These are phyloP conservation scores for Puccinia coronata DNA, from an alignment of 1,284 basidiomycete species.

Conservation along the genomic window DNA sequence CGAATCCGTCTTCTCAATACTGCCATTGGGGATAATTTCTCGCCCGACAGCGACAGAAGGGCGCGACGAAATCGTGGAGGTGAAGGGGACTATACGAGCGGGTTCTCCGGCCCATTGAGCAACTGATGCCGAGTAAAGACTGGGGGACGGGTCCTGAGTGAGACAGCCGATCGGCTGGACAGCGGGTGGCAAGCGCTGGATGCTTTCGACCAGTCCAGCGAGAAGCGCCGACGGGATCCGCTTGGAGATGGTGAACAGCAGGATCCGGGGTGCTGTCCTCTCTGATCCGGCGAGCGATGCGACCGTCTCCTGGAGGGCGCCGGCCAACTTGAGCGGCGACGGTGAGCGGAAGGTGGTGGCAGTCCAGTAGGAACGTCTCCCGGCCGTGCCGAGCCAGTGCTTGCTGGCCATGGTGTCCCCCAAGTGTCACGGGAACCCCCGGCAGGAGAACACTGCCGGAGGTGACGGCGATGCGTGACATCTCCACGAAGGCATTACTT, in stretches of 20 bases:
- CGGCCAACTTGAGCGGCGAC: slow-evolving; percentile 11
- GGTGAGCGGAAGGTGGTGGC: slow-evolving; percentile 21
- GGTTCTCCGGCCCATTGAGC: slow-evolving; percentile 25
- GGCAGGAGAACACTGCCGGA: too few species aligned
- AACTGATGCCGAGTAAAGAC: slow-evolving; percentile 31
- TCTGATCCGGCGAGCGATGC: neutral
- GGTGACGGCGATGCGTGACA: too few species aligned
- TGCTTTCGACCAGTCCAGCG: slow-evolving; percentile 2
- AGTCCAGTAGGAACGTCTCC: slow-evolving; percentile 27
- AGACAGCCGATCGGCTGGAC: slow-evolving; percentile 45
- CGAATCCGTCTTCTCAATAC: neutral
- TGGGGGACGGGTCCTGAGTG: slow-evolving; percentile 12
- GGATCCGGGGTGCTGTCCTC: neutral
- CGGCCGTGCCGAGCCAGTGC: neutral
- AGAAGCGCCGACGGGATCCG: slow-evolving; percentile 25
- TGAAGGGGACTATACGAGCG: slow-evolving; percentile 12
- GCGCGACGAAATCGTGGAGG: slow-evolving; percentile 13
- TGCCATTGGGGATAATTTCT: slow-evolving; percentile 41
- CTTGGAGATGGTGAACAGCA: slow-evolving; percentile 39
- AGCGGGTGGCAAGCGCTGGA: slow-evolving; percentile 5
- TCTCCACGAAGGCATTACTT: neutral
- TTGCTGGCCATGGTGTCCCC: neutral
- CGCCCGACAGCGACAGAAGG: slow-evolving; percentile 38
- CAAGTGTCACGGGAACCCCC: too few species aligned
- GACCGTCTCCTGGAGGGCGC: slow-evolving; percentile 7